These are phyloP conservation scores for Physcia stellaris DNA, from an alignment of 495 filamentous ascomycete species.

Conservation along the genomic window DNA sequence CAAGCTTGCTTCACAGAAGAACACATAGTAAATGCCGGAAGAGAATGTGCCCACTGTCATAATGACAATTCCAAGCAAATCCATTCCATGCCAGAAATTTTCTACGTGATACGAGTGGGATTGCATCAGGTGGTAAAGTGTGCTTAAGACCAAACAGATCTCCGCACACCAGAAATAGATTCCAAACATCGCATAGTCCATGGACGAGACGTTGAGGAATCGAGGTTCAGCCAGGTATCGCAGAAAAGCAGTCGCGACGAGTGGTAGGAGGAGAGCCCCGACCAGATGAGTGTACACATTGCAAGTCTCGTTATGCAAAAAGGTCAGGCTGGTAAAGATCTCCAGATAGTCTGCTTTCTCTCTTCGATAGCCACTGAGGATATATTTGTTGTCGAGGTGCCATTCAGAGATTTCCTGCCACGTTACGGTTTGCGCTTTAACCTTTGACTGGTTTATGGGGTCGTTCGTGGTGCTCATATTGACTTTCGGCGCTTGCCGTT, in stretches of 20 bases:
- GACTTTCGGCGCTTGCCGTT: too few relatives aligned
- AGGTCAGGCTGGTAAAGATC: conserved; percentile 21
- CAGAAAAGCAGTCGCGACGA: conserved; percentile 18
- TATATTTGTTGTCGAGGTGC: conserved; percentile 25
- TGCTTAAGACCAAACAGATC: conserved; percentile 25
- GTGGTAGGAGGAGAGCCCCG: conserved; percentile 14
- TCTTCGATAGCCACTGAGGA: conserved; percentile 26
- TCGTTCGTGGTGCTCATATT: too few relatives aligned
- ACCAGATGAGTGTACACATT: conserved; percentile 30
- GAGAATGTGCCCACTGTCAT: conserved; percentile 33
- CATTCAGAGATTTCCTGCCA: conserved; percentile 18
- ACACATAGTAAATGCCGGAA: conserved; percentile 35
- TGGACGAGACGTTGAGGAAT: conserved; percentile 19
- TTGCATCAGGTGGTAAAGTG: conserved; percentile 34
- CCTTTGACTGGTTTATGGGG: too few relatives aligned
- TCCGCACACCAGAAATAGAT: conserved; percentile 26
- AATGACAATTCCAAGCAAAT: conserved; percentile 35
- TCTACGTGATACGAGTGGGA: conserved; percentile 30
- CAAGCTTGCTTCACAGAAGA: conserved; percentile 31
- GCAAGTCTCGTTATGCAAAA: conserved; percentile 32
- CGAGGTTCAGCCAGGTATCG: too few relatives aligned
- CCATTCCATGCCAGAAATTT: conserved; percentile 29
- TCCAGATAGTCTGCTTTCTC: conserved; percentile 15
- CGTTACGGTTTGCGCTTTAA: too few relatives aligned
- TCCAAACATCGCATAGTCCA: conserved; percentile 26